A percentile compares a stretch with the other conserved stretches of the same genome.
phyloP scores from a whole-genome alignment of 768 basidiomycete species.

The Amanita subjunquillea region DNA sequence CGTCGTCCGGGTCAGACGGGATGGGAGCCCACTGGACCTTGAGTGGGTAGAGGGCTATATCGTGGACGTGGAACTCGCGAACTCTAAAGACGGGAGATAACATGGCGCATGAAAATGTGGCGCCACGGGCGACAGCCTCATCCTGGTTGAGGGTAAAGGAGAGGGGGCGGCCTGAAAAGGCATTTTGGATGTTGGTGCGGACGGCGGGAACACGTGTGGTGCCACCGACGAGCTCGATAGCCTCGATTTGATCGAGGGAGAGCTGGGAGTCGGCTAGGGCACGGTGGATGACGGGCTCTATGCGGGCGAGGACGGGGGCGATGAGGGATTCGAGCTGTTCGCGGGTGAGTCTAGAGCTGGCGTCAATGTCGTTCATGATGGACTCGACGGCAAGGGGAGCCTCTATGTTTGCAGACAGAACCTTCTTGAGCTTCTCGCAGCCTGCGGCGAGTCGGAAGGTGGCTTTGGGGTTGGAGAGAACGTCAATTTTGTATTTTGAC shows the following conservation, averaged over 20 bases:
- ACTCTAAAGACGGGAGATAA: conserved; percentile 98
- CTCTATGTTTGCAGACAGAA: conserved; percentile 88
- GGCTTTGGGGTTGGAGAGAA: conserved; percentile 84
- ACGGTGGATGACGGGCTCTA: conserved; percentile 62
- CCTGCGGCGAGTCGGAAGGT: conserved; percentile 81
- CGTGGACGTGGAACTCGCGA: conserved; percentile 84
- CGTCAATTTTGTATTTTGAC: conserved; percentile 96
- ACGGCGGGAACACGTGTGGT: conserved; percentile 89
- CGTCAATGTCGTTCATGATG: conserved; percentile 94
- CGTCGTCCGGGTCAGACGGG: conserved; percentile 72
- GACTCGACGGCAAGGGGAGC: conserved; percentile 89
- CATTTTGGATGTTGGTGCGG: conserved; percentile 75
- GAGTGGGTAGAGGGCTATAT: conserved; percentile 82
- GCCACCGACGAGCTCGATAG: conserved; percentile 91
- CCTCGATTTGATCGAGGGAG: conserved; percentile 75
- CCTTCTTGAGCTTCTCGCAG: conserved; percentile 93
- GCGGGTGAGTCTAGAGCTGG: conserved; percentile 73
- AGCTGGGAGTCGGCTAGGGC: conserved; percentile 78
- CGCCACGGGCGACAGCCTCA: conserved; percentile 92
- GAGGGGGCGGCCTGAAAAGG: conserved; percentile 76
- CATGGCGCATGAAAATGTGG: conserved; percentile 95
- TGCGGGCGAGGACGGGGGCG: conserved; percentile 62
- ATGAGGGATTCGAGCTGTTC: conserved; percentile 80
- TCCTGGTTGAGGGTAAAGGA: conserved; percentile 95
- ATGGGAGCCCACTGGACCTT: conserved; percentile 80